Conservation (phyloP, 1,284 basidiomycete genomes). For the Rhodofomes roseus region DNA sequence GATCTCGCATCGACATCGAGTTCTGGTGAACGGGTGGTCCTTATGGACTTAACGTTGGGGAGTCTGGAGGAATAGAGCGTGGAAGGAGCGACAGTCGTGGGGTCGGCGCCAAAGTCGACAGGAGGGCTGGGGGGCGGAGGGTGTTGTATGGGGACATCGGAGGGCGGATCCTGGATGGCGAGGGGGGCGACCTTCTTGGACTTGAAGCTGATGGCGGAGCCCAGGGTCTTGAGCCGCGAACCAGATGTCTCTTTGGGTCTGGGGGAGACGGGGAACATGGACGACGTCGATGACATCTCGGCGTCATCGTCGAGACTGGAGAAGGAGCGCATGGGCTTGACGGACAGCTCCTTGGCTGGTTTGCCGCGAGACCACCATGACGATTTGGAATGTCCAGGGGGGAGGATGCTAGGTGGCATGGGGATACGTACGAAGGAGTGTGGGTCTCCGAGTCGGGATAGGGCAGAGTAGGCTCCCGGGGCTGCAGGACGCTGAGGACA, state of each 20-base stretch:
- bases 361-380: slow-evolving; percentile 35
- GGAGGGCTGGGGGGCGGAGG: slow-evolving; percentile 20
- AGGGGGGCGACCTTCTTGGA: slow-evolving; percentile 53
- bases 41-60: slow-evolving; percentile 47
- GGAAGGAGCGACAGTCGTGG: slow-evolving; percentile 19
- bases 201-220: slow-evolving; percentile 59
- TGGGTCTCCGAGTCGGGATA: slow-evolving; percentile 17
- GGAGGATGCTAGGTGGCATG: slow-evolving; percentile 24
- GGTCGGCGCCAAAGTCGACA: slow-evolving; percentile 23
- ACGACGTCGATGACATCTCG: slow-evolving; percentile 18
- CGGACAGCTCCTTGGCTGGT: slow-evolving; percentile 22
- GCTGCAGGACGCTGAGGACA: slow-evolving; percentile 9
- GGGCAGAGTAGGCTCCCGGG: slow-evolving; percentile 19
- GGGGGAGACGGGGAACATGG: slow-evolving; percentile 10
- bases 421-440: slow-evolving; percentile 24
- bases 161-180: slow-evolving; percentile 47
- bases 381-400: slow-evolving; percentile 16
- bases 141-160: slow-evolving; percentile 14
- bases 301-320: slow-evolving; percentile 16
- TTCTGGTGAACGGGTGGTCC: slow-evolving; percentile 42
- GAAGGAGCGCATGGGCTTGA: slow-evolving; percentile 17
- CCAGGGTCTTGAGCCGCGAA: slow-evolving; percentile 51
- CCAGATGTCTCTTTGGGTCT: slow-evolving; percentile 21
- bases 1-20: slow-evolving; percentile 27
- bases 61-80: slow-evolving; percentile 28